phyloP scores from a whole-genome alignment of 2,329 filamentous ascomycete genomes.

The Calonectria montana region DNA sequence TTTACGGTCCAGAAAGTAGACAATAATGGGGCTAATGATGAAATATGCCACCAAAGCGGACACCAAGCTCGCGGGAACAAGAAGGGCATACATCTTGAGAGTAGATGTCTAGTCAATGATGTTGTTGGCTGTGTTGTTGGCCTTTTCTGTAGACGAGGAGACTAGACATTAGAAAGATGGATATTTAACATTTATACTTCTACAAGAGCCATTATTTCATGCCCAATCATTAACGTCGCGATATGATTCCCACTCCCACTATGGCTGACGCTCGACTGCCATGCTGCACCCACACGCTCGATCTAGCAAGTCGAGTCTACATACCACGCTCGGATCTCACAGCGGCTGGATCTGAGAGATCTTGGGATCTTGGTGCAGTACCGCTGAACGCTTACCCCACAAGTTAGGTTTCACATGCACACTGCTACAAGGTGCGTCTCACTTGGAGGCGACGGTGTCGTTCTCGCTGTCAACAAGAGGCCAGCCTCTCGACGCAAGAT shows the following conservation, averaged over 20 bases:
- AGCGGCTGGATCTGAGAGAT: not conserved
- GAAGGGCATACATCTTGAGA: slow-evolving; percentile 32
- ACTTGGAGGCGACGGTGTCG: not conserved
- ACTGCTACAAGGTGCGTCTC: not conserved
- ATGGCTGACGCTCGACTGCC: not conserved
- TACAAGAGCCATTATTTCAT: not conserved
- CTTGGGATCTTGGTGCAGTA: not conserved
- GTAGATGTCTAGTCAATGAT: not conserved
- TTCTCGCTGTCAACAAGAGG: not conserved
- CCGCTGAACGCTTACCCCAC: not conserved
- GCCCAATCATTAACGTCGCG: not conserved
- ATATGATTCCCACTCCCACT: not conserved
- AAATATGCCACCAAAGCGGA: slow-evolving; percentile 24
- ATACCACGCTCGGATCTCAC: slow-evolving; percentile 1
- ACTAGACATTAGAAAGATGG: not conserved
- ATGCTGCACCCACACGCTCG: not conserved
- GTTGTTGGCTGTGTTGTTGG: not conserved
- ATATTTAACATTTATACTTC: slow-evolving; percentile 7
- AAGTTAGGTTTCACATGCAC: not conserved
- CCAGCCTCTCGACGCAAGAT: not conserved
- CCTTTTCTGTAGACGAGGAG: not conserved
- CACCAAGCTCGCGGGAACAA: slow-evolving; percentile 17
- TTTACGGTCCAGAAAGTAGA: slow-evolving; percentile 49
- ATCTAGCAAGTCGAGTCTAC: slow-evolving; percentile 12
- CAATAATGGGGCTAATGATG: slow-evolving; percentile 23